phyloP scores from a whole-genome alignment of 2,329 filamentous ascomycete species.

The Colletotrichum higginsianum region DNA sequence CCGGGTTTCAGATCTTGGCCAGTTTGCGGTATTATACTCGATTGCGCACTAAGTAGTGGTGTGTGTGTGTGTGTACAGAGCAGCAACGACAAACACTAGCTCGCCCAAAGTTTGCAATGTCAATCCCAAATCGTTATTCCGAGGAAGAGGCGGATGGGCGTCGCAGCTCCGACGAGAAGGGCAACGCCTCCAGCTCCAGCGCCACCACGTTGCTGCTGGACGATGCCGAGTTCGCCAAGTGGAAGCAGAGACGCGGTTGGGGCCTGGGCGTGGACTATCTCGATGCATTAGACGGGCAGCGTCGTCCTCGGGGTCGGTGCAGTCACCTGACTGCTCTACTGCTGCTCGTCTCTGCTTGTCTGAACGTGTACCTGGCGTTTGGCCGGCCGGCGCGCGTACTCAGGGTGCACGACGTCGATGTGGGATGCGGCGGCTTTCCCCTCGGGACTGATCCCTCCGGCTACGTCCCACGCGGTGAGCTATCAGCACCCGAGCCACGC shows the following conservation, averaged over 20 bases:
- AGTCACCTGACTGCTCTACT: not conserved
- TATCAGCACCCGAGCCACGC: not conserved
- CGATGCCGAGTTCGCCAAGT: not conserved
- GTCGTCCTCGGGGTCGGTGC: not conserved
- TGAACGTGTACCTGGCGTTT: not conserved
- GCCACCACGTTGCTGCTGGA: not conserved
- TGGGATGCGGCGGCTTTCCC: conserved; percentile 7
- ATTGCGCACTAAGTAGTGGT: too few species aligned
- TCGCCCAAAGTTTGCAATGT: too few species aligned
- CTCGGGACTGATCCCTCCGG: conserved; percentile 6
- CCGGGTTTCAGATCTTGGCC: too few species aligned
- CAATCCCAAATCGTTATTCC: too few species aligned
- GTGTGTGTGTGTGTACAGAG: too few species aligned
- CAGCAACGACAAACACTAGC: too few species aligned
- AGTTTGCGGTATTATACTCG: too few species aligned
- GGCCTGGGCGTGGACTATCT: not conserved
- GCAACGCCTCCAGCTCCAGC: not conserved
- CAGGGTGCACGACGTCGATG: conserved; percentile 12
- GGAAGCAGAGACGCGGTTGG: not conserved
- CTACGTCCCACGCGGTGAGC: conserved; percentile 2
- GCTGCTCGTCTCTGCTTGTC: not conserved
- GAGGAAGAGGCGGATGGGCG: too few species aligned
- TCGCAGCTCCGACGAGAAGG: too few species aligned
- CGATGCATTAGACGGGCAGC: not conserved
- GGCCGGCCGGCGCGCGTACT: not conserved